phyloP scores from a whole-genome alignment of 768 basidiomycete species.

The Rhizopogon roseolus region DNA sequence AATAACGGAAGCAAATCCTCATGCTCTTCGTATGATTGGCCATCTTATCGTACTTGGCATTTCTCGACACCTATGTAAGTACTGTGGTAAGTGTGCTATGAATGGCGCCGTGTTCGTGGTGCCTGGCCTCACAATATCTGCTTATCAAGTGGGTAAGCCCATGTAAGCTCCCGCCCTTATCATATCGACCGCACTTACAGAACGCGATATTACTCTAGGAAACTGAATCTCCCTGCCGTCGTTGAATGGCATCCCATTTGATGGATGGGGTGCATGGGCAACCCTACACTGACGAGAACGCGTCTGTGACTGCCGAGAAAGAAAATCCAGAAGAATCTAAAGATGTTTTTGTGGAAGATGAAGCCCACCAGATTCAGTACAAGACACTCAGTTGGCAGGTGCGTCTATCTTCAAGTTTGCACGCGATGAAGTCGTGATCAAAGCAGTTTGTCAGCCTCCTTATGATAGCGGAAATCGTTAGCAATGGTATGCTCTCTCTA shows the following conservation, averaged over 20 bases:
- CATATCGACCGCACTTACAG: neutral
- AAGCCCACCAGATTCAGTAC: slow-evolving; percentile 43
- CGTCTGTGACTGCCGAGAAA: neutral
- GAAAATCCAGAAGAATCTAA: neutral
- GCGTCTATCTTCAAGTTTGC: neutral
- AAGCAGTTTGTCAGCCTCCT: slow-evolving; percentile 41
- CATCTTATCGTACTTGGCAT: neutral
- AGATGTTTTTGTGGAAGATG: slow-evolving; percentile 43
- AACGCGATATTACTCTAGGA: neutral
- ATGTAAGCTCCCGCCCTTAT: neutral
- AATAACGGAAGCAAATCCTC: neutral
- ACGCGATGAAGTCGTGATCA: neutral
- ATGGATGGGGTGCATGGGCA: neutral
- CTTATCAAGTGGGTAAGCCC: neutral
- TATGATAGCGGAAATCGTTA: slow-evolving; percentile 56
- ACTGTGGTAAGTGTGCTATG: neutral
- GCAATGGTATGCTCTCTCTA: slow-evolving; percentile 51
- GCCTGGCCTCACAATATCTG: neutral
- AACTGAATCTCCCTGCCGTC: neutral
- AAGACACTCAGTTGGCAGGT: slow-evolving; percentile 52
- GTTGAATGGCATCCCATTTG: neutral
- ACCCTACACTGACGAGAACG: neutral
- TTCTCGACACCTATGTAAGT: neutral
- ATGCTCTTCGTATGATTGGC: no score
- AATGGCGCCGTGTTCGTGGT: neutral